Evolutionary conservation across 306 rosid genomes (phyloP), one percentile per base, ranked within the genome.

Genomic region (Vigna hirtella): DNA sequence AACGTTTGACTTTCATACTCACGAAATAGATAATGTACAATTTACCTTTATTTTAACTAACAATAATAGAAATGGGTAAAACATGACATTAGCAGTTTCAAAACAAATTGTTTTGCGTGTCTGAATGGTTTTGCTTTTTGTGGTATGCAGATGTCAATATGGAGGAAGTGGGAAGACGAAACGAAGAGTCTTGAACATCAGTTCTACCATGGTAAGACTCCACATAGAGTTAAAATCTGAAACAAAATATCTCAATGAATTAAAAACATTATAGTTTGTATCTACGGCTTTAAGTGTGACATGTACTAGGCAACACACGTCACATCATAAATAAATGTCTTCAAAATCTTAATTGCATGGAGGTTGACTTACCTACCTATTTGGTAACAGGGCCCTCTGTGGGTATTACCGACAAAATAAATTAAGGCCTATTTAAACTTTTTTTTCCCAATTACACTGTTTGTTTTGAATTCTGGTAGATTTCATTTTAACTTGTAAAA

Each of bases 101-200:
- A 42, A 9, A 42, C 48, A 3, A 42, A 42, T 2, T 9, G 2
- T 32, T 42, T 43, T 43, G 3, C 9, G 9, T 53, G 28, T 18
- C 59, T 18, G 13, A 53, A 18, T 18, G 9, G 3, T 55, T 55
- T 55, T 18, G 24, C 10, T 58, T 24, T 30, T 58, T 58, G 64
- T 56, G 7, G 24, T 9, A 52, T 85, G 79, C 81, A 93, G 98
- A 93, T 93, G 92, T 76, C 74, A 49, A 82, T 8, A 64, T 93
- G 96, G 98, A 85, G 80, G 87, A 42, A 10, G 7, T 93, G 96
- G 98, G 96, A 90, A 83, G 80, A 81, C 1, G 93, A 86, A 73
- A 84, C 94, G 14, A 86, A 70, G 73, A 85, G 91, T 17, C 0
- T 32, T 68, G 94, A 88, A 30, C 47, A 84, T 81, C 87, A 81